Conservation (phyloP, 805 yeast species). For the Ogataea methanolica region DNA sequence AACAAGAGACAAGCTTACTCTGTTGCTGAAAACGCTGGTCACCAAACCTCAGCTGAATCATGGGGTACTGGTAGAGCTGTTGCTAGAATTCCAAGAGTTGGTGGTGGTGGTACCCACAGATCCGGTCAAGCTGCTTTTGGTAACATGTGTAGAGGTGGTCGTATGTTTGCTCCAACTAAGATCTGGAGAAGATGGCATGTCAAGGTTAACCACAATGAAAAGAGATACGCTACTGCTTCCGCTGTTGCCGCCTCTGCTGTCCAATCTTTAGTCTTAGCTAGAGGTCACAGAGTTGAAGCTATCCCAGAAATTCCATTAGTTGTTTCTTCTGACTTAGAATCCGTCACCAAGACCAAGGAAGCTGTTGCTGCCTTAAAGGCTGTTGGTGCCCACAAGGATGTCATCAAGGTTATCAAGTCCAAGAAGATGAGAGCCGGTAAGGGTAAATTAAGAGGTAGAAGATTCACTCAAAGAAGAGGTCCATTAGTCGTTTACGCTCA, state of each 20-base stretch:
- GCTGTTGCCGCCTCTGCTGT: conserved; percentile 99
- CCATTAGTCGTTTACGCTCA: conserved; percentile 97
- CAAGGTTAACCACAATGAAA: conserved; percentile 99
- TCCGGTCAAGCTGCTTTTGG: conserved; percentile 99
- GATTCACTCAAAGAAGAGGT: conserved; percentile 99
- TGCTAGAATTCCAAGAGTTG: conserved; percentile 99
- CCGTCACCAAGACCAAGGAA: conserved; percentile 94
- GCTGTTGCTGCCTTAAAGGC: conserved; percentile 98
- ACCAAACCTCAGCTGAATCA: conserved; percentile 99
- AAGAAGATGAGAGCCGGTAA: conserved; percentile 99
- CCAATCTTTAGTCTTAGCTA: conserved; percentile 96
- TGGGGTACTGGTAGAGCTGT: conserved; percentile 99
- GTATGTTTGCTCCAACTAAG: conserved; percentile 99
- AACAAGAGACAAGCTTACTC: conserved; percentile 99
- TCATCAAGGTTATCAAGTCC: conserved; percentile 96
- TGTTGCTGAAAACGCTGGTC: conserved; percentile 98
- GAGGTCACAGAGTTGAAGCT: conserved; percentile 99
- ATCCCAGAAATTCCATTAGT: conserved; percentile 98
- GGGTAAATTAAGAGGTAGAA: conserved; percentile 99
- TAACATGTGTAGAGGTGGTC: conserved; percentile 99
- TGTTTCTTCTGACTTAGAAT: conserved; percentile 88
- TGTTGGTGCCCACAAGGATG: conserved; percentile 97
- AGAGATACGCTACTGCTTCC: conserved; percentile 99
- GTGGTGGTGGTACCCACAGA: conserved; percentile 99
- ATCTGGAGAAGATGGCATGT: conserved; percentile 99